Percentiles rank a stretch among this genome's conserved stretches.
phyloP scores from a whole-genome alignment of 495 filamentous ascomycete genomes.

The Aspergillus avenaceus region DNA sequence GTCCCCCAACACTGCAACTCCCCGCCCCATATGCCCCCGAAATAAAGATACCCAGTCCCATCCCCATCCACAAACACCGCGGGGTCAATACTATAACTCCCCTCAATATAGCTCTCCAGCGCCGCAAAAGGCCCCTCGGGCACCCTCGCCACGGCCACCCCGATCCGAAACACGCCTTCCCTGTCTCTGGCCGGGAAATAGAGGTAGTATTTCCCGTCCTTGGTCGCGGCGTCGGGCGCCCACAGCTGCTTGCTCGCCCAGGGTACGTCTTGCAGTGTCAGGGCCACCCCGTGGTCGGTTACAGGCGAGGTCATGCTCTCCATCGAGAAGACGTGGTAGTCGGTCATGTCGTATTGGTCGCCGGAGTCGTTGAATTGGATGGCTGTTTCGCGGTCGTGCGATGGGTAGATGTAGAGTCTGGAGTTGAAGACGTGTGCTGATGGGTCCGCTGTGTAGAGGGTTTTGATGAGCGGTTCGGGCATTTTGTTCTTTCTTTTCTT shows the following conservation, averaged over 20 bases:
- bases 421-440: conserved; percentile 48
- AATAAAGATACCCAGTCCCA: conserved; percentile 47
- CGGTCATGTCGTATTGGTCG: conserved; percentile 75
- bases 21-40: conserved; percentile 64
- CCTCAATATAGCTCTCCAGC: conserved; percentile 29
- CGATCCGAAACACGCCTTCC: conserved; percentile 58
- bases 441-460: conserved; percentile 61
- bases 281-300: conserved; percentile 41
- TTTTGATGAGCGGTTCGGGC: conserved; percentile 50
- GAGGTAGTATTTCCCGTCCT: conserved; percentile 47
- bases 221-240: conserved; percentile 44
- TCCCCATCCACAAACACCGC: conserved; percentile 48
- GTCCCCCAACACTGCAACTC: conserved; percentile 60
- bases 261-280: conserved; percentile 33
- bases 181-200: conserved; percentile 47
- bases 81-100: conserved; percentile 47
- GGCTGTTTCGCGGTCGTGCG: conserved; percentile 39
- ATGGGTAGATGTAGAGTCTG: conserved; percentile 49
- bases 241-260: conserved; percentile 46
- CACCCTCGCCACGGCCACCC: conserved; percentile 38
- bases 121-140: conserved; percentile 46
- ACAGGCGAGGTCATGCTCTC: conserved; percentile 27
- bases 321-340: conserved; percentile 50
- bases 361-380: conserved; percentile 70
- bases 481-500: conserved; percentile 6